phyloP scores from a whole-genome alignment of 768 basidiomycete genomes.

The Kwoniella sp. region DNA sequence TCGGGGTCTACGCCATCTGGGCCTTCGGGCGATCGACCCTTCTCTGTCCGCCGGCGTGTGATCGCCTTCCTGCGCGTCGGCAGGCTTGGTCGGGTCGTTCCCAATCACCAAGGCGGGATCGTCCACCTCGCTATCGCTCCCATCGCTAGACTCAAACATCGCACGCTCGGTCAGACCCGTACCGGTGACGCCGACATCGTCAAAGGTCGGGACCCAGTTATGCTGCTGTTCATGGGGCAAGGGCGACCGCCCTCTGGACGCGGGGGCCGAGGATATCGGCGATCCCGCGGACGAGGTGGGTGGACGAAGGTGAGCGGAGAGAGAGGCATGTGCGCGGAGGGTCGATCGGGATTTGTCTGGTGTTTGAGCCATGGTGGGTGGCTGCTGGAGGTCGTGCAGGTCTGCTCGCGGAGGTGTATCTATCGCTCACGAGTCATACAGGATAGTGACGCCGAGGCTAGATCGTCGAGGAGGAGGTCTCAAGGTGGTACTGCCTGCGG shows the following conservation, averaged over 20 bases:
- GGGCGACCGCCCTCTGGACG: neutral
- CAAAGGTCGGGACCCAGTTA: constrained; percentile 21
- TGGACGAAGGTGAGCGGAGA: constrained; percentile 1
- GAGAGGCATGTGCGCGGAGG: neutral
- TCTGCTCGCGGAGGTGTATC: too few species aligned
- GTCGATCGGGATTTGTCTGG: neutral
- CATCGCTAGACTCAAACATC: constrained; percentile 16
- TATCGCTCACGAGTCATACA: too few species aligned
- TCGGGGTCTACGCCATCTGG: constrained; percentile 35
- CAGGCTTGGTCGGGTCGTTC: too few species aligned
- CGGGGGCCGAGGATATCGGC: neutral
- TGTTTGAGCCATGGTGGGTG: too few species aligned
- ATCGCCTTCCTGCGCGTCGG: too few species aligned
- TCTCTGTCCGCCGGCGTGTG: too few species aligned
- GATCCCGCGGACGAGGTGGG: neutral
- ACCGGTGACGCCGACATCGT: constrained; percentile 6
- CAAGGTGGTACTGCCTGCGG: too few species aligned
- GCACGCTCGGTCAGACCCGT: constrained; percentile 15
- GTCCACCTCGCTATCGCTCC: too few species aligned
- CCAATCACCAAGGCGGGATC: too few species aligned
- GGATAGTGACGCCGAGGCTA: too few species aligned
- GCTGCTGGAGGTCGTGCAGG: too few species aligned
- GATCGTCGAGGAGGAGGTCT: too few species aligned
- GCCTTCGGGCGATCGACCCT: constrained; percentile 28
- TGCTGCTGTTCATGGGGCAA: constrained; percentile 24